phyloP scores from a whole-genome alignment of 2,329 filamentous ascomycete species.

The Pestalotiopsis sp. region DNA sequence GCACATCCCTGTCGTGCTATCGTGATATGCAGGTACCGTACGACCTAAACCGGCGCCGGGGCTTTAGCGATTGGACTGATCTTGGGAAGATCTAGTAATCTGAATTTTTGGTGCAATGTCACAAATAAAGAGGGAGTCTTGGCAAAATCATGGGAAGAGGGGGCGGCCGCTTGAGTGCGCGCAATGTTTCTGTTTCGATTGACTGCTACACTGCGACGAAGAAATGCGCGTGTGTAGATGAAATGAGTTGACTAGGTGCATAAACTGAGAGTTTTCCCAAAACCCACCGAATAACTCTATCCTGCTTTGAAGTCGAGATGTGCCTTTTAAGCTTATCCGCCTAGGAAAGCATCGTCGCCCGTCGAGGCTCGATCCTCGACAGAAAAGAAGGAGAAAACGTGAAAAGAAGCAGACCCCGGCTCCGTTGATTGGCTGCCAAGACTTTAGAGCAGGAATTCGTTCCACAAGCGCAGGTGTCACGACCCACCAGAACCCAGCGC shows the following conservation, averaged over 20 bases:
- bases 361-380: not conserved
- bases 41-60: not conserved
- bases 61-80: not conserved
- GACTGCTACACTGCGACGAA: too few species aligned
- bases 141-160: not conserved
- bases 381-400: constrained; percentile 4
- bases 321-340: constrained; percentile 3
- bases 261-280: not conserved
- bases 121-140: not conserved
- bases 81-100: not conserved
- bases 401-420: not conserved
- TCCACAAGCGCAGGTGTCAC: constrained; percentile 5
- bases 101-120: not conserved
- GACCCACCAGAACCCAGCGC: not conserved
- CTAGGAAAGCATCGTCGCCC: not conserved
- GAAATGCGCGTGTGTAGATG: too few species aligned
- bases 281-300: constrained; percentile 8
- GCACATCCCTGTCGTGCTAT: constrained; percentile 1
- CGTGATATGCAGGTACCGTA: constrained; percentile 3
- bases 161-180: not conserved
- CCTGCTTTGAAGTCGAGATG: constrained; percentile 1
- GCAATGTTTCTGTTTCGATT: not conserved
- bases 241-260: not conserved
- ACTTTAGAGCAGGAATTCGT: not conserved
- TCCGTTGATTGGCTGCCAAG: constrained; percentile 8